A percentile compares a stretch with the other conserved stretches of the same genome.
Evolutionary conservation across 768 basidiomycete genomes (phyloP).

Genomic region (Collybia nuda): DNA sequence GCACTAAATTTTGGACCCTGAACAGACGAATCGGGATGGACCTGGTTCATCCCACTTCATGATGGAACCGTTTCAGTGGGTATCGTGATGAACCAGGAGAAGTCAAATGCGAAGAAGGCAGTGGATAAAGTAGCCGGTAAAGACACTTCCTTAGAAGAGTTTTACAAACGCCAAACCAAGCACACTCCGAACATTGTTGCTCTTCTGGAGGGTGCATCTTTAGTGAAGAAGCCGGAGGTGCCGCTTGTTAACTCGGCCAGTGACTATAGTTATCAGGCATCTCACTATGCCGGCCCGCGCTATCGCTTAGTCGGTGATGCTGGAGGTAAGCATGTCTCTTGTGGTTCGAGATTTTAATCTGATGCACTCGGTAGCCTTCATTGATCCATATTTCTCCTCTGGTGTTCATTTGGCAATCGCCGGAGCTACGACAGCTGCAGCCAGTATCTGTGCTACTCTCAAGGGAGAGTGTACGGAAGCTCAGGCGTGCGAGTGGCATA

Average conservation of each 20-base stretch:
- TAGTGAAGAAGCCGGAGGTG: slow-evolving; percentile 17
- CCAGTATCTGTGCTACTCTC: slow-evolving; percentile 26
- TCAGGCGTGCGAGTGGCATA: slow-evolving; percentile 24
- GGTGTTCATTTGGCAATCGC: slow-evolving; percentile 34
- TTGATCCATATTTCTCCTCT: slow-evolving; percentile 40
- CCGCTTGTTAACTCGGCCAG: slow-evolving; percentile 23
- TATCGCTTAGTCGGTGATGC: slow-evolving; percentile 42
- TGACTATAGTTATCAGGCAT: slow-evolving; percentile 38
- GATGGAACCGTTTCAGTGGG: slow-evolving; percentile 50
- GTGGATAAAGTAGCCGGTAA: slow-evolving; percentile 7
- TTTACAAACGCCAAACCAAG: slow-evolving; percentile 37
- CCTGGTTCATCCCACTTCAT: slow-evolving; percentile 56
- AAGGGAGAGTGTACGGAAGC: slow-evolving; percentile 19
- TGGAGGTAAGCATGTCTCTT: slow-evolving; percentile 26
- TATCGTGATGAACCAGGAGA: slow-evolving; percentile 42
- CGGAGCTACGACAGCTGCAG: slow-evolving; percentile 29
- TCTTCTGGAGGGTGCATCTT: slow-evolving; percentile 32
- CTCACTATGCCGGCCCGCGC: slow-evolving; percentile 29
- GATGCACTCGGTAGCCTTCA: slow-evolving; percentile 30
- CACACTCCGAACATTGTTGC: slow-evolving; percentile 28
- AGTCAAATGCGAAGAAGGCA: slow-evolving; percentile 30
- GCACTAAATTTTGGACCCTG: not conserved
- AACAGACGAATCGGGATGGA: slow-evolving; percentile 55
- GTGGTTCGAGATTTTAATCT: not conserved
- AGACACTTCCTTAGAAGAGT: slow-evolving; percentile 22